These are phyloP conservation scores for Mycena galopus DNA, from an alignment of 768 basidiomycete species.

Conservation along the genomic window DNA sequence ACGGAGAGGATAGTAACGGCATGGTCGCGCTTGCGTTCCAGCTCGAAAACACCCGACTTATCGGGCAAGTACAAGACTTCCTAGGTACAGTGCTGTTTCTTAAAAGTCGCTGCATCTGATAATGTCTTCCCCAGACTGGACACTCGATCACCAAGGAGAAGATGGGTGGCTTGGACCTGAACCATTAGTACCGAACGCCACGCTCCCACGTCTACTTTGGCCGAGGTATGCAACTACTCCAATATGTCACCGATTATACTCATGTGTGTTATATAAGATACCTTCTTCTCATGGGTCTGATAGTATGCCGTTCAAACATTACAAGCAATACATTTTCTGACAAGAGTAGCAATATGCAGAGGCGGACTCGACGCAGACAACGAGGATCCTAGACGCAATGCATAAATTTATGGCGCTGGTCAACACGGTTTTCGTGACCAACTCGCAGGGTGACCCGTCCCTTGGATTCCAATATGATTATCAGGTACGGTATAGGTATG, in stretches of 20 bases:
- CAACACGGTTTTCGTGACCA: constrained; percentile 52
- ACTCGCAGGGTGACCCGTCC: constrained; percentile 49
- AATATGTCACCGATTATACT: background rate
- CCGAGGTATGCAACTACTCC: constrained; percentile 48
- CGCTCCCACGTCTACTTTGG: constrained; percentile 55
- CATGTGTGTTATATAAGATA: background rate
- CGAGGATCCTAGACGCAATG: constrained; percentile 54
- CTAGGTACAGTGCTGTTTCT: no score
- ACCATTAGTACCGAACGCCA: constrained; percentile 51
- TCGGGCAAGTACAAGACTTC: constrained; percentile 53
- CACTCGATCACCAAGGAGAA: constrained; percentile 48
- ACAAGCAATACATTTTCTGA: background rate
- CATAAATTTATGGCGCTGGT: constrained; percentile 51
- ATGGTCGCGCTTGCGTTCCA: constrained; percentile 59
- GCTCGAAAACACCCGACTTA: constrained; percentile 51
- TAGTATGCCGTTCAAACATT: constrained; percentile 42
- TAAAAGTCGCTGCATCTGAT: no score
- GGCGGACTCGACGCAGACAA: constrained; percentile 52
- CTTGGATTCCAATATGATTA: constrained; percentile 59
- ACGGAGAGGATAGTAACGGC: constrained; percentile 46
- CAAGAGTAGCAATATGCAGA: constrained; percentile 56
- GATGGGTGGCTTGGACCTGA: constrained; percentile 62
- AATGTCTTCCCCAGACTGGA: no score
- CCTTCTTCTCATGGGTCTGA: constrained; percentile 53
- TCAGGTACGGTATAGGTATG: constrained; percentile 50